These are phyloP conservation scores for Lasiosphaeria miniovina DNA, from an alignment of 495 filamentous ascomycete species.

Conservation along the genomic window DNA sequence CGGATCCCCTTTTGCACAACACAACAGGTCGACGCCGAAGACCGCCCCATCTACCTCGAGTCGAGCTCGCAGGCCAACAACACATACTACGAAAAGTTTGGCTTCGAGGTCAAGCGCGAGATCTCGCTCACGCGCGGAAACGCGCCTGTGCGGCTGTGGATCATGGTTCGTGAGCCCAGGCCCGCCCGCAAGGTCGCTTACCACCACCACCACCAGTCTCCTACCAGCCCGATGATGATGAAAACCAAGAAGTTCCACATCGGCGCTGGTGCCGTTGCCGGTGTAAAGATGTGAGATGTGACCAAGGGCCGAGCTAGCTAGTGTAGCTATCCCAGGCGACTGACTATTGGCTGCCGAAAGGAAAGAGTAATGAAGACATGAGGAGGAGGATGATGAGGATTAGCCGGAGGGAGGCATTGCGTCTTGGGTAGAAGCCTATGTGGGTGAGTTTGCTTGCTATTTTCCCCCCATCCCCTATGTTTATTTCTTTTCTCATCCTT, in stretches of 20 bases:
- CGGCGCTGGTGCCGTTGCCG: neutral
- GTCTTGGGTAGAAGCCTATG: too few species aligned
- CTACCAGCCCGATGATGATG: neutral
- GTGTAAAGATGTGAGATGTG: conserved; percentile 2
- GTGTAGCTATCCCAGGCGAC: neutral
- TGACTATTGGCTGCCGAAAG: too few species aligned
- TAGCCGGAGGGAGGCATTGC: too few species aligned
- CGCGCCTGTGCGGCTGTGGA: conserved; percentile 62
- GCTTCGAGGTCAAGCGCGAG: conserved; percentile 58
- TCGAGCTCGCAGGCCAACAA: conserved; percentile 65
- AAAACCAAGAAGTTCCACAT: neutral
- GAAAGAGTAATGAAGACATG: too few species aligned
- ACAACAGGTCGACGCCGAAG: conserved; percentile 60
- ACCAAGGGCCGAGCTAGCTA: neutral
- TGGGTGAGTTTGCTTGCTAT: too few species aligned
- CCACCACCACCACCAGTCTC: neutral
- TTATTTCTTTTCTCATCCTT: neutral
- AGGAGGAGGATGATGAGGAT: too few species aligned
- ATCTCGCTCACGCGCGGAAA: conserved; percentile 58
- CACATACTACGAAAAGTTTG: conserved; percentile 65
- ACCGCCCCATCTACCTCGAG: conserved; percentile 68
- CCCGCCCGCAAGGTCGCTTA: conserved; percentile 23
- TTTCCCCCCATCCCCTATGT: neutral
- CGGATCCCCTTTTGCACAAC: neutral
- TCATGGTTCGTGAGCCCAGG: conserved; percentile 72